These are phyloP conservation scores for Camellia lanceoleosa DNA, from an alignment of 148 eudicot genomes.

Conservation along the genomic window DNA sequence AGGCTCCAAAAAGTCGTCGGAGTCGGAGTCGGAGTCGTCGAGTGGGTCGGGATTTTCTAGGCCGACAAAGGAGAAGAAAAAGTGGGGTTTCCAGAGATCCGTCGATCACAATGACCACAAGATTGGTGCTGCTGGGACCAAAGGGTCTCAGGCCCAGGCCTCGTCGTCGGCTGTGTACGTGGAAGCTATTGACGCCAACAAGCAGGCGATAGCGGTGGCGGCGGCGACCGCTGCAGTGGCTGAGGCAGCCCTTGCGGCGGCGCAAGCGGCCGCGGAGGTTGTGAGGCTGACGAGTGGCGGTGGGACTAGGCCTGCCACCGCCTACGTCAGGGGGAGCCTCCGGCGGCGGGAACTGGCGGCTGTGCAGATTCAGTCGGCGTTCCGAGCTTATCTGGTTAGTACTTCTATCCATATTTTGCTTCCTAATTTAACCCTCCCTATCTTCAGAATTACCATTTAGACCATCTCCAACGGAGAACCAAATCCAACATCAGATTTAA, in stretches of 20 bases:
- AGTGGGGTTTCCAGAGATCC: conserved; percentile 10
- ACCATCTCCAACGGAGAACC: no score
- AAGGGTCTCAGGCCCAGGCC: background rate
- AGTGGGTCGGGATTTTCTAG: background rate
- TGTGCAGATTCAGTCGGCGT: conserved; percentile 83
- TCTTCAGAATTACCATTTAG: background rate
- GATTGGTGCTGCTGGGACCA: background rate
- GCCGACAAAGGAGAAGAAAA: conserved; percentile 16
- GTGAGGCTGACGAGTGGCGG: conserved; percentile 62
- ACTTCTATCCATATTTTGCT: background rate
- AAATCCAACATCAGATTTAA: no score
- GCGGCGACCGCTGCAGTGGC: conserved; percentile 94
- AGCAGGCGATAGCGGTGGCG: conserved; percentile 89
- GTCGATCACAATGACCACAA: background rate
- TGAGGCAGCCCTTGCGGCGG: conserved; percentile 88
- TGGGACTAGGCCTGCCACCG: conserved; percentile 16
- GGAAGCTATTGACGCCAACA: conserved; percentile 45
- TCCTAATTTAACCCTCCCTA: background rate
- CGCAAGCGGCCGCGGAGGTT: conserved; percentile 90
- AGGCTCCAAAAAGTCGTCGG: conserved; percentile 19
- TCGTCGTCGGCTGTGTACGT: conserved; percentile 15
- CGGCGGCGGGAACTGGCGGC: conserved; percentile 55
- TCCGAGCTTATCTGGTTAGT: conserved; percentile 92
- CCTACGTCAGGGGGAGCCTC: conserved; percentile 9
- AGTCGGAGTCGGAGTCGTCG: background rate